Evolutionary conservation across 768 basidiomycete species (phyloP), one percentile per base, ranked within the genome.

Genomic region (Nidularia sp.): DNA sequence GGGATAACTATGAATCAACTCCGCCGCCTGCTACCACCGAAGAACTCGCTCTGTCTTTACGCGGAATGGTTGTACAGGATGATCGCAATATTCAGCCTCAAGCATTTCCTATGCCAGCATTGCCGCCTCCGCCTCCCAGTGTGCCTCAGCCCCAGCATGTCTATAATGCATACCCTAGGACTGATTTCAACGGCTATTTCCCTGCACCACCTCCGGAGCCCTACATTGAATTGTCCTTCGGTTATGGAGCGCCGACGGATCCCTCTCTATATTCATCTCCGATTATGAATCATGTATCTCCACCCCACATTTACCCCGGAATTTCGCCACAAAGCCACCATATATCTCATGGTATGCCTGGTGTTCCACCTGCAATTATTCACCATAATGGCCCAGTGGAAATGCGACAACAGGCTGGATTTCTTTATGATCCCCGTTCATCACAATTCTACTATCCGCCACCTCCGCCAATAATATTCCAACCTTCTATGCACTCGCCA

Each of bases 1-100:
- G 9, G 9, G 44, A 22, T 25, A 45, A 29, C 44, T 25, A 45
- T 29, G 62, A 63, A 35, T 32, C 59, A 34, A 52, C 63, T 15
- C 70, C 72, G 54, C 62, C 70, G 13, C 63, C 74, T 34, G 60
- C 68, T 44, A 76, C 73, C 13, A 82, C 80, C 46, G 77, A 74
- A 50, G 84, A 85, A 33, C 70, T 86, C 34, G 69, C 82, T 10
- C 64, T 79, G 33, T 75, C 81, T 3, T 66, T 88, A 46, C 79
- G 85, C 53, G 84, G 84, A 3, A 70, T 70, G 65, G 61, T 57
- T 15, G 62, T 65, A 44, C 69, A 70, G 46, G 68, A 69, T 48
- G 65, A 68, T 22, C 55, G 59, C 36, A 60, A 55, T 47, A 52
- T 50, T 60, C 63, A 52, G 50, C 45, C 51, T 36, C 55, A 43